Evolutionary conservation across 441 rosid genomes (phyloP).

Genomic region (Gossypium schwendimanii): DNA sequence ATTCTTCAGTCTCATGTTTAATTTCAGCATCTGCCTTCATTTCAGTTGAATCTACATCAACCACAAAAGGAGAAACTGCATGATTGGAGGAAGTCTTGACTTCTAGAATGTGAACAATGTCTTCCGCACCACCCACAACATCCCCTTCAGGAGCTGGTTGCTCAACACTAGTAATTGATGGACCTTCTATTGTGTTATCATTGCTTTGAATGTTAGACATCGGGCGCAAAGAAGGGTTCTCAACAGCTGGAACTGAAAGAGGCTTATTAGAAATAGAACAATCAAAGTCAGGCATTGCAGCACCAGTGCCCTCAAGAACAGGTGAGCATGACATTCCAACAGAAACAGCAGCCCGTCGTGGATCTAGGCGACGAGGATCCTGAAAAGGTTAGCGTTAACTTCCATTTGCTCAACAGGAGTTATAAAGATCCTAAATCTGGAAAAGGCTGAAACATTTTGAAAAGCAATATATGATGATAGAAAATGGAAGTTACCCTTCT

Average conservation of each 20-base stretch:
- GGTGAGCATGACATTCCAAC: constrained; percentile 40
- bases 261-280: constrained; percentile 47
- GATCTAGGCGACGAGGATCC: constrained; percentile 99
- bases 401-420: background rate
- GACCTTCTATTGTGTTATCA: constrained; percentile 40
- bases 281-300: constrained; percentile 47
- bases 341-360: constrained; percentile 57
- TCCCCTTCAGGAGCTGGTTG: constrained; percentile 47
- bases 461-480: constrained; percentile 8
- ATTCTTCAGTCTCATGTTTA: constrained; percentile 32
- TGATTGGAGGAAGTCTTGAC: constrained; percentile 44
- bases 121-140: constrained; percentile 36
- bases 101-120: constrained; percentile 35
- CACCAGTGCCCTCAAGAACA: constrained; percentile 41
- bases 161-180: constrained; percentile 32
- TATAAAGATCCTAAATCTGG: background rate
- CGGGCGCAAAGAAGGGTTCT: constrained; percentile 31
- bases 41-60: constrained; percentile 43
- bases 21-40: constrained; percentile 42
- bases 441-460: background rate
- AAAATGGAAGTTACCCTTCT: constrained; percentile 61
- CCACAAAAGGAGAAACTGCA: constrained; percentile 35
- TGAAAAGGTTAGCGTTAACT: constrained; percentile 34
- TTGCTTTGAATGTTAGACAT: constrained; percentile 34
- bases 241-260: constrained; percentile 31